Percentiles rank a stretch among this genome's conserved stretches.
Conservation (phyloP, 441 rosid species). For the Populus hybrid region DNA sequence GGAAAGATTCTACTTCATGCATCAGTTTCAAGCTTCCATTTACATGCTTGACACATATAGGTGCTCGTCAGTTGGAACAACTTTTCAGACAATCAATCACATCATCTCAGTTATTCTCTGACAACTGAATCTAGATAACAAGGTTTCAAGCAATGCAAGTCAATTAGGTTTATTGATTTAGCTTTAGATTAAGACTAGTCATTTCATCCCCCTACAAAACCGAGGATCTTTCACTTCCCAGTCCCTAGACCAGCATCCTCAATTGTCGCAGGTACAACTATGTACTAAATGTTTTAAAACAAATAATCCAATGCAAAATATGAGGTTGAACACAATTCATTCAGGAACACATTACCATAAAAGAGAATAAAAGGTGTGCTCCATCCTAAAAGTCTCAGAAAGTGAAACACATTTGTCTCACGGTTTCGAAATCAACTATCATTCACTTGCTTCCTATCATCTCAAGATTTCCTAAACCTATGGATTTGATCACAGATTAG, state of each 20-base stretch:
- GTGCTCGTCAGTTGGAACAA: not conserved
- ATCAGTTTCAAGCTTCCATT: not conserved
- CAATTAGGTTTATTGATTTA: not conserved
- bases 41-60: not conserved
- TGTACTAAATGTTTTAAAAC: not conserved
- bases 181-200: not conserved
- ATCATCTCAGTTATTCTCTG: not conserved
- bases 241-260: not conserved
- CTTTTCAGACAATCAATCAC: not conserved
- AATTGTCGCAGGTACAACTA: not conserved
- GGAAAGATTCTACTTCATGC: not conserved
- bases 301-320: not conserved
- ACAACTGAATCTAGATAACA: not conserved
- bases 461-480: not conserved
- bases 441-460: not conserved
- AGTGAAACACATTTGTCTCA: not conserved
- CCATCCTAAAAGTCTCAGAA: not conserved
- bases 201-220: not conserved
- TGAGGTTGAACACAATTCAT: not conserved
- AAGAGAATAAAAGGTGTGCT: not conserved
- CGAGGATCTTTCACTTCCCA: not conserved
- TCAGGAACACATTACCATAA: not conserved
- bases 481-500: not conserved
- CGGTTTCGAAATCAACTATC: not conserved
- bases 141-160: not conserved